Evolutionary conservation across 768 basidiomycete species (phyloP).

Genomic region (Scleroderma citrinum): DNA sequence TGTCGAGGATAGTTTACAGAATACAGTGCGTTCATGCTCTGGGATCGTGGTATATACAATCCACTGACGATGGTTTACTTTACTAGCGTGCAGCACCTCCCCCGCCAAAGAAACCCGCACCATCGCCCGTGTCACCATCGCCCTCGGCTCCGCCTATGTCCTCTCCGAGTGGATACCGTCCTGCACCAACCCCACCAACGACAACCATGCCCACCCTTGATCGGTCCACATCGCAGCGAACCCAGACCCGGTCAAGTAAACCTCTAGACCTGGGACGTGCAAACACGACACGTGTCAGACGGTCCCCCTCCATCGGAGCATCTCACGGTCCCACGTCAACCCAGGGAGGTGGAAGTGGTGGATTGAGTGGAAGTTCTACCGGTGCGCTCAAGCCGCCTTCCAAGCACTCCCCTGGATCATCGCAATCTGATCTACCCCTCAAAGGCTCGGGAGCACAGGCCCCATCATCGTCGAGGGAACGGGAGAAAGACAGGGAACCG

Average conservation of each 20-base stretch:
- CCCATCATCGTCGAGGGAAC: conserved; percentile 10
- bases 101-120: conserved; percentile 36
- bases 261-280: conserved; percentile 47
- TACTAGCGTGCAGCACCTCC: conserved; percentile 35
- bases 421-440: conserved; percentile 51
- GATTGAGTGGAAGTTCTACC: neutral
- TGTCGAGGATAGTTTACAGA: conserved; percentile 47
- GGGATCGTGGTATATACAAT: neutral
- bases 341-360: conserved; percentile 7
- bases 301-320: conserved; percentile 39
- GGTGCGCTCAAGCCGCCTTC: conserved; percentile 31
- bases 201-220: conserved; percentile 67
- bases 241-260: conserved; percentile 49
- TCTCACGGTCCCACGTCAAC: conserved; percentile 21
- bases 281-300: conserved; percentile 63
- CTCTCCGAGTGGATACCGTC: conserved; percentile 53
- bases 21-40: conserved; percentile 40
- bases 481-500: conserved; percentile 32
- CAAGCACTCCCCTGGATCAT: conserved; percentile 53
- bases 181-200: conserved; percentile 69
- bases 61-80: conserved; percentile 8
- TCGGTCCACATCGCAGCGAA: conserved; percentile 82
- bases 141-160: conserved; percentile 25
- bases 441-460: conserved; percentile 27
- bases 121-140: conserved; percentile 24